Conservation (phyloP, 805 yeast species). For the Candida sphagnicola region DNA sequence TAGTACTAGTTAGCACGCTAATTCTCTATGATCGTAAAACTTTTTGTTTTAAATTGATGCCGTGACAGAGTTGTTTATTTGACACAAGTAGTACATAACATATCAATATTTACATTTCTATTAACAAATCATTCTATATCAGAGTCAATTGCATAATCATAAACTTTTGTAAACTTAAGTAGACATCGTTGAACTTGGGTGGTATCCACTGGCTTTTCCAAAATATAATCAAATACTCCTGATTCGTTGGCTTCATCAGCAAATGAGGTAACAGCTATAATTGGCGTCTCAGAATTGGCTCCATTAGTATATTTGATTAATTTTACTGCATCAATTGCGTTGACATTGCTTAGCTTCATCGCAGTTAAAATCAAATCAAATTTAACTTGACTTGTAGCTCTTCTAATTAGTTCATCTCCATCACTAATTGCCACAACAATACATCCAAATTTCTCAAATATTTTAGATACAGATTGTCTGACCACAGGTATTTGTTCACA, state of each 20-base stretch:
- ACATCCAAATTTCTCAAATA: slow-evolving; percentile 70
- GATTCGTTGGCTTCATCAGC: slow-evolving; percentile 59
- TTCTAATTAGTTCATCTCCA: slow-evolving; percentile 78
- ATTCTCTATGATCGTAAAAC: too few species aligned
- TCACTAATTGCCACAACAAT: slow-evolving; percentile 71
- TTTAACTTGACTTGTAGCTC: slow-evolving; percentile 78
- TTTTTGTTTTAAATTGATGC: too few species aligned
- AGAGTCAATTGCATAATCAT: slow-evolving; percentile 26
- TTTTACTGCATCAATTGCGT: slow-evolving; percentile 72
- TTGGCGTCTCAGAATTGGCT: slow-evolving; percentile 71
- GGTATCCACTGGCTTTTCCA: slow-evolving; percentile 63
- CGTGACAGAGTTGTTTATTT: too few species aligned
- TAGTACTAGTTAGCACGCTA: too few species aligned
- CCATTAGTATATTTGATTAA: slow-evolving; percentile 72
- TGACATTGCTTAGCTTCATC: slow-evolving; percentile 60
- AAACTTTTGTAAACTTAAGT: slow-evolving; percentile 11
- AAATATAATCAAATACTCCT: slow-evolving; percentile 59
- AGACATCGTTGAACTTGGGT: slow-evolving; percentile 19
- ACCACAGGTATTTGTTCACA: slow-evolving; percentile 88
- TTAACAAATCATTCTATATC: slow-evolving; percentile 14
- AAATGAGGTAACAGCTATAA: slow-evolving; percentile 70
- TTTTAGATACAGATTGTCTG: slow-evolving; percentile 59
- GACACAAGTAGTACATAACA: too few species aligned
- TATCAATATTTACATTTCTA: too few species aligned
- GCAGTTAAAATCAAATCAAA: slow-evolving; percentile 85